Conservation (phyloP, 108 stramenopile species). For the Chaetoceros muelleri region DNA sequence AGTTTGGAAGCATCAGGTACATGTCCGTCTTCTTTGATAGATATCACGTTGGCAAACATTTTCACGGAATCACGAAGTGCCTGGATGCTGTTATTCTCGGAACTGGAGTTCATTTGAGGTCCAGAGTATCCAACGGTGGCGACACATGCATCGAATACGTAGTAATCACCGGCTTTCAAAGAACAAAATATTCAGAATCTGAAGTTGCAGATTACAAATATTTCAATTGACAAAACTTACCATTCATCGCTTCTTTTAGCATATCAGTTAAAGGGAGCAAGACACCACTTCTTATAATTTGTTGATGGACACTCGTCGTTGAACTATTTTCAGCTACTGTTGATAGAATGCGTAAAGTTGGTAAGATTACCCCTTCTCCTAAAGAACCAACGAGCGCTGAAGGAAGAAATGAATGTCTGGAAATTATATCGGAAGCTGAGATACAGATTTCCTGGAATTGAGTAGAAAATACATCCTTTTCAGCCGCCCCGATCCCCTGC, state of each 20-base stretch:
- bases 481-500: too few species aligned
- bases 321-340: slow-evolving; percentile 66
- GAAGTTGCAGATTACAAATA: neutral
- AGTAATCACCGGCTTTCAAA: slow-evolving; percentile 36
- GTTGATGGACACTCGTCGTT: slow-evolving; percentile 39
- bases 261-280: slow-evolving; percentile 65
- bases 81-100: slow-evolving; percentile 26
- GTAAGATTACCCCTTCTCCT: slow-evolving; percentile 41
- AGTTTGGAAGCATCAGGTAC: slow-evolving; percentile 24
- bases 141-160: slow-evolving; percentile 45
- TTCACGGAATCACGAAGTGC: slow-evolving; percentile 51
- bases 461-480: too few species aligned
- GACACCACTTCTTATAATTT: slow-evolving; percentile 51
- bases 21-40: too few species aligned
- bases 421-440: too few species aligned
- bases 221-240: neutral
- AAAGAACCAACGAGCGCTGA: slow-evolving; percentile 65
- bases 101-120: slow-evolving; percentile 39
- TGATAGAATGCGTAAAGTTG: slow-evolving; percentile 45
- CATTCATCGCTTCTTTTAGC: slow-evolving; percentile 36
- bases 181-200: neutral
- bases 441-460: too few species aligned
- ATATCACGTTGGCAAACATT: slow-evolving; percentile 47
- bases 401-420: slow-evolving; percentile 41
- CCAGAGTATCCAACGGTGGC: slow-evolving; percentile 65